phyloP scores from a whole-genome alignment of 495 filamentous ascomycete genomes.

The Aspergillus egyptiacus region DNA sequence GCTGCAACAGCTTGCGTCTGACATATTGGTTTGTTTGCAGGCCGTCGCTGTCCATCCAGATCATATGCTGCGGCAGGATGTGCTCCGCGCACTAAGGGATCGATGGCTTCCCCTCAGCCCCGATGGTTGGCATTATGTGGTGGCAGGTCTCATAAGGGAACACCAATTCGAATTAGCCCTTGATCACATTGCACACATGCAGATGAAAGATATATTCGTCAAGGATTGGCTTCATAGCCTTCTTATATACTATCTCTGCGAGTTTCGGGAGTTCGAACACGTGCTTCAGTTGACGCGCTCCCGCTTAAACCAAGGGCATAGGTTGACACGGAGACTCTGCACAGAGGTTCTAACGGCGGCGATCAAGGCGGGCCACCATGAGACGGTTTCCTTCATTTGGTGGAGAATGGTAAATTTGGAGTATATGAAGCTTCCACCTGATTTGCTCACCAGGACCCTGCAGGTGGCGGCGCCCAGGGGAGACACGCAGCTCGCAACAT shows the following conservation, averaged over 20 bases:
- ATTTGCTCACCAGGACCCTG: slow-evolving; percentile 59
- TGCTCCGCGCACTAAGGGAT: slow-evolving; percentile 59
- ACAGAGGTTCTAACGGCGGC: slow-evolving; percentile 65
- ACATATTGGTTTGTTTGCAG: slow-evolving; percentile 32
- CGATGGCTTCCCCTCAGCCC: slow-evolving; percentile 62
- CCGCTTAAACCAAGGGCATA: slow-evolving; percentile 40
- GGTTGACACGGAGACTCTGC: slow-evolving; percentile 52
- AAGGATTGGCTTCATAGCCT: slow-evolving; percentile 71
- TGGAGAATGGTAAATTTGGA: slow-evolving; percentile 47
- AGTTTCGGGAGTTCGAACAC: slow-evolving; percentile 67
- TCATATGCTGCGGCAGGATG: slow-evolving; percentile 62
- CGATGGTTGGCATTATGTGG: slow-evolving; percentile 61
- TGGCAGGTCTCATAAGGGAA: slow-evolving; percentile 70
- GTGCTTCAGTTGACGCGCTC: slow-evolving; percentile 59
- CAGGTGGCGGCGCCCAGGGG: slow-evolving; percentile 59
- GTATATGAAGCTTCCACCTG: slow-evolving; percentile 60
- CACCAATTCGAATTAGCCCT: slow-evolving; percentile 76
- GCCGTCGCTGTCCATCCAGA: slow-evolving; percentile 79
- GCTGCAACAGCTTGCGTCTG: background rate
- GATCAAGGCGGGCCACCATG: slow-evolving; percentile 45
- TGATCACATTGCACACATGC: slow-evolving; percentile 63
- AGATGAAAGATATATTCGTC: slow-evolving; percentile 47
- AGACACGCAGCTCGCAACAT: slow-evolving; percentile 53
- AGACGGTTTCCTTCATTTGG: slow-evolving; percentile 61
- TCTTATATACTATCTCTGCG: slow-evolving; percentile 63